Evolutionary conservation across 768 basidiomycete genomes (phyloP).

Genomic region (Tulasnella sp.): DNA sequence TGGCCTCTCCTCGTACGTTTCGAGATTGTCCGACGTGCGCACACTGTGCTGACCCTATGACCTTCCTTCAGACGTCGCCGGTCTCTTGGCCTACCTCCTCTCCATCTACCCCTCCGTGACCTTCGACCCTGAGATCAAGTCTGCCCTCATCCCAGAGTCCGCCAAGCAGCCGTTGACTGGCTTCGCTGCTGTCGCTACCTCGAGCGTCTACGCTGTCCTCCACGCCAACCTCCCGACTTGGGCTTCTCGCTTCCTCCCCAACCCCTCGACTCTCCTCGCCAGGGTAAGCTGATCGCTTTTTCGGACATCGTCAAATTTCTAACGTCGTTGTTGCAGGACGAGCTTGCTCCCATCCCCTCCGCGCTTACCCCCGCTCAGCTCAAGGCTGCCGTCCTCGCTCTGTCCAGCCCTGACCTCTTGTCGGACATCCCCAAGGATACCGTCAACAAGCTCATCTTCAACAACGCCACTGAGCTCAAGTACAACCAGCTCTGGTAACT

Average conservation of each 20-base stretch:
- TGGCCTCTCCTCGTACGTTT: slow-evolving; percentile 72
- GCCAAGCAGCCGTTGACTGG: background rate
- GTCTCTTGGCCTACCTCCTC: slow-evolving; percentile 83
- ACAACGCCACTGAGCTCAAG: slow-evolving; percentile 48
- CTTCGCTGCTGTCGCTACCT: slow-evolving; percentile 25
- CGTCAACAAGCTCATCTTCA: slow-evolving; percentile 65
- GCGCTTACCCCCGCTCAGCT: slow-evolving; percentile 59
- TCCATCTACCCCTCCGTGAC: slow-evolving; percentile 65
- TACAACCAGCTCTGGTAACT: background rate
- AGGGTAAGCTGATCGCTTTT: background rate
- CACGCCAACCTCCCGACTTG: slow-evolving; percentile 47
- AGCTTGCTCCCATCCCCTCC: slow-evolving; percentile 20
- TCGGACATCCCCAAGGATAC: slow-evolving; percentile 42
- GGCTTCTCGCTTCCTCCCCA: slow-evolving; percentile 46
- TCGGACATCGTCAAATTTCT: background rate
- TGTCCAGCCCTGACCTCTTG: slow-evolving; percentile 46
- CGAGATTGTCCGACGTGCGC: background rate
- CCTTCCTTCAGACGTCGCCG: slow-evolving; percentile 40
- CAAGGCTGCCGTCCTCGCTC: slow-evolving; percentile 57
- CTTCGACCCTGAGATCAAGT: slow-evolving; percentile 39
- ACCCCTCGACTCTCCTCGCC: background rate
- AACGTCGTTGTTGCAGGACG: background rate
- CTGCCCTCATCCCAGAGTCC: slow-evolving; percentile 8
- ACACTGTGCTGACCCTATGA: background rate
- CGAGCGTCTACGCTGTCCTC: slow-evolving; percentile 42